phyloP scores from a whole-genome alignment of 1,139 yeast genomes.

The Lodderomyces oxycetoniae region DNA sequence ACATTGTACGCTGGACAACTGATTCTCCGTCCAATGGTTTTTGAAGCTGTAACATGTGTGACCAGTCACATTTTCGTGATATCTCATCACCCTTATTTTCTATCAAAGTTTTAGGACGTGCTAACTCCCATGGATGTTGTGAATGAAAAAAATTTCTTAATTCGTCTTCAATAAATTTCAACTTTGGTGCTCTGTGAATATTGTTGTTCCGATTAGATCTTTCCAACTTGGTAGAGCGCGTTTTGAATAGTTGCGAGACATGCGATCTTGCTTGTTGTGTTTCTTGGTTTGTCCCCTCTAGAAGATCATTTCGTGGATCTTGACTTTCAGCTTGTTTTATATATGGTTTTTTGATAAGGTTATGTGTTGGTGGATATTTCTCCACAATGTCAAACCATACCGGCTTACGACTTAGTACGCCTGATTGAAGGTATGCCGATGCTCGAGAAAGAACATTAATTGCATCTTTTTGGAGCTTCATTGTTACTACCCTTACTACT shows the following conservation, averaged over 20 bases:
- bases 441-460: slow-evolving; percentile 72
- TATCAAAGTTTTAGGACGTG: slow-evolving; percentile 82
- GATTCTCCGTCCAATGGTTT: slow-evolving; percentile 86
- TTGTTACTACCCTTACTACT: no score
- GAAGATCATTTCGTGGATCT: slow-evolving; percentile 18
- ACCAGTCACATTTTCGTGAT: slow-evolving; percentile 61
- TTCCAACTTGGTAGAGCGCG: slow-evolving; percentile 38
- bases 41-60: slow-evolving; percentile 62
- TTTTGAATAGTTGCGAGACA: slow-evolving; percentile 33
- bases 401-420: slow-evolving; percentile 65
- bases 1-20: slow-evolving; percentile 88
- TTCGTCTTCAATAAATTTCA: slow-evolving; percentile 75
- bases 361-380: slow-evolving; percentile 69
- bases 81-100: slow-evolving; percentile 65
- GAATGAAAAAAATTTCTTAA: slow-evolving; percentile 75
- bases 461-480: slow-evolving; percentile 70
- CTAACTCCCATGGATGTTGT: slow-evolving; percentile 98
- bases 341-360: slow-evolving; percentile 49
- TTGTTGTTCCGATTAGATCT: slow-evolving; percentile 26
- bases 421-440: slow-evolving; percentile 62
- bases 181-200: slow-evolving; percentile 53
- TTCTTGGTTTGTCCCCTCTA: slow-evolving; percentile 1
- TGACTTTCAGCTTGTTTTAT: slow-evolving; percentile 10
- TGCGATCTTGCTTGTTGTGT: slow-evolving; percentile 15
- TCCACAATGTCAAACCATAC: slow-evolving; percentile 86